A percentile compares a stretch with the other conserved stretches of the same genome.
These are phyloP conservation scores for Remersonia thermophila DNA, from an alignment of 2,329 filamentous ascomycete genomes.

Conservation along the genomic window DNA sequence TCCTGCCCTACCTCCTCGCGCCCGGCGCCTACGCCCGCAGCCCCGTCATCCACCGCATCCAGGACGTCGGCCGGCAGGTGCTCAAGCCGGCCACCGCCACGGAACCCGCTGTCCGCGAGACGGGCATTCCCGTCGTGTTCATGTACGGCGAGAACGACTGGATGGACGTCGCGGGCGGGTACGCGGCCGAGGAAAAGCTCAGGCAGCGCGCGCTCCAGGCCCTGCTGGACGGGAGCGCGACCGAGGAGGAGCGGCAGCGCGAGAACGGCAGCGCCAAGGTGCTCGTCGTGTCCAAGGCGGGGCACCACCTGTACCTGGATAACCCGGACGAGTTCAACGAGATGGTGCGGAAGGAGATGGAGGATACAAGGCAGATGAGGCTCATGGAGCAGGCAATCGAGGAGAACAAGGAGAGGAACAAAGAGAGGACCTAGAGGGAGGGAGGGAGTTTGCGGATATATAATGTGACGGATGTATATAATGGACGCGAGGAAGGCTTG, in stretches of 20 bases:
- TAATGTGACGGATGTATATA: too few species aligned
- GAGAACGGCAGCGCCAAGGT: conserved; percentile 80
- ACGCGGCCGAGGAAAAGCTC: conserved; percentile 67
- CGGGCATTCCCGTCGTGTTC: conserved; percentile 70
- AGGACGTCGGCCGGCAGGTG: conserved; percentile 68
- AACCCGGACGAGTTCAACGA: conserved; percentile 47
- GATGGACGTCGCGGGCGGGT: conserved; percentile 90
- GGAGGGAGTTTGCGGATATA: not conserved
- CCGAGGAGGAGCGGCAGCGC: conserved; percentile 49
- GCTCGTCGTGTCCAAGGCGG: conserved; percentile 53
- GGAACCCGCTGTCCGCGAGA: conserved; percentile 32
- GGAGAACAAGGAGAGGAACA: not conserved
- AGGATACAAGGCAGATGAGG: conserved; percentile 29
- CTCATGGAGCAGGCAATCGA: not conserved
- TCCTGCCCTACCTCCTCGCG: conserved; percentile 80
- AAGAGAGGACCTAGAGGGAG: not conserved
- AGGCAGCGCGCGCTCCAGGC: conserved; percentile 51
- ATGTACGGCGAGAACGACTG: conserved; percentile 98
- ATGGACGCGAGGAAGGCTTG: too few species aligned
- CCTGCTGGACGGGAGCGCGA: conserved; percentile 42
- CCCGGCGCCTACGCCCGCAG: conserved; percentile 85
- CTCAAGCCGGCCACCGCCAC: conserved; percentile 25
- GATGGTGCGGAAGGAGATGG: conserved; percentile 39
- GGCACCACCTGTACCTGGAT: conserved; percentile 49
- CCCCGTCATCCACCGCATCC: conserved; percentile 77